phyloP scores from a whole-genome alignment of 805 yeast species.

The Candida chauliodis region DNA sequence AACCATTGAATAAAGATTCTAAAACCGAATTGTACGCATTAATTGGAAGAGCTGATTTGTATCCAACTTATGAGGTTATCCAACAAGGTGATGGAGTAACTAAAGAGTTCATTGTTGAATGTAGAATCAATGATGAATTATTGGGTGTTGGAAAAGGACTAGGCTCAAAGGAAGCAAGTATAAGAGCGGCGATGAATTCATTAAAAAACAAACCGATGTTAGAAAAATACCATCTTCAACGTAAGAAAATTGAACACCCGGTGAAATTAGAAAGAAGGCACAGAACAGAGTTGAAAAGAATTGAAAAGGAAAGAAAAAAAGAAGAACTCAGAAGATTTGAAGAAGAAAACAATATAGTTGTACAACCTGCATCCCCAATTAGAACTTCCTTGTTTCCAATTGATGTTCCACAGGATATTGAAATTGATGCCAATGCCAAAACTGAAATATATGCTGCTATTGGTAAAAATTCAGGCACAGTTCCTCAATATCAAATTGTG shows the following conservation, averaged over 20 bases:
- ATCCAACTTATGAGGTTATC: conserved; percentile 54
- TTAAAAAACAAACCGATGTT: conserved; percentile 53
- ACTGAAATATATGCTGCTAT: conserved; percentile 38
- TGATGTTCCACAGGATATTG: conserved; percentile 19
- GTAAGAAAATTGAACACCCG: conserved; percentile 12
- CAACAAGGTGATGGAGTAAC: conserved; percentile 44
- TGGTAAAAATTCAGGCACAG: conserved; percentile 30
- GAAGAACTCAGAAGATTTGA: conserved; percentile 4
- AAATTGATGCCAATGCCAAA: conserved; percentile 32
- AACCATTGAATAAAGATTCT: conserved; percentile 58
- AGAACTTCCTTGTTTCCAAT: conserved; percentile 23
- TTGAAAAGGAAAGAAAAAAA: conserved; percentile 3
- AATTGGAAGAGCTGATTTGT: conserved; percentile 70
- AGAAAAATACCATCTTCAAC: conserved; percentile 55
- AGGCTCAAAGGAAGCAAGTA: conserved; percentile 72
- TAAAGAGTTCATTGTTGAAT: conserved; percentile 59
- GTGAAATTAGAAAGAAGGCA: conserved; percentile 7
- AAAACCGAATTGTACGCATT: conserved; percentile 74
- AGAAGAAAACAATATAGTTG: background rate
- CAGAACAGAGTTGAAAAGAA: conserved; percentile 3
- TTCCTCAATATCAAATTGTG: conserved; percentile 31
- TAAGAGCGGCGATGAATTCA: conserved; percentile 81
- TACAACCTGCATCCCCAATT: conserved; percentile 10
- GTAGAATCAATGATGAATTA: conserved; percentile 60
- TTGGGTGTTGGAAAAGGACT: conserved; percentile 73